Evolutionary conservation across 1,284 basidiomycete species (phyloP).

Genomic region (Ceratobasidium sp.): DNA sequence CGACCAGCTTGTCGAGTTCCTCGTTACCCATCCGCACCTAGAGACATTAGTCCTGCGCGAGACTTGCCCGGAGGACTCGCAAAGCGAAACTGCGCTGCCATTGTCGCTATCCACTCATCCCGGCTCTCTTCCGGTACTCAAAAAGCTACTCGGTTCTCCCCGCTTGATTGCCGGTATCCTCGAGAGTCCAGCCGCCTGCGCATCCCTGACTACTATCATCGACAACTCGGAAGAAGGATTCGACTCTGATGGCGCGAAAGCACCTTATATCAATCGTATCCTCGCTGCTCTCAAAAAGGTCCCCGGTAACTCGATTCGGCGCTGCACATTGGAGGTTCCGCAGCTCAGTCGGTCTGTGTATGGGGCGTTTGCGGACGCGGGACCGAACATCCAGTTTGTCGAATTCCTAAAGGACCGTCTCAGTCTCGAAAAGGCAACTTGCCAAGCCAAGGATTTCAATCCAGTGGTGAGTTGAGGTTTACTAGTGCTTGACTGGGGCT

Average conservation of each 20-base stretch:
- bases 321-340: conserved; percentile 7
- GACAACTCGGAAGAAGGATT: conserved; percentile 31
- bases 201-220: conserved; percentile 13
- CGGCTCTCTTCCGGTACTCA: conserved; percentile 2
- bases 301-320: background rate
- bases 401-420: background rate
- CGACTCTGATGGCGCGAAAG: conserved; percentile 13
- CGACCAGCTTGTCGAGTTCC: conserved; percentile 1
- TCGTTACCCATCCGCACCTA: conserved; percentile 16
- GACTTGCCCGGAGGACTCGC: conserved; percentile 18
- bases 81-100: conserved; percentile 21
- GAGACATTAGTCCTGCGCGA: conserved; percentile 20
- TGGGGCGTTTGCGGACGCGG: background rate
- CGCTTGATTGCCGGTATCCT: conserved; percentile 26
- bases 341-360: conserved; percentile 22
- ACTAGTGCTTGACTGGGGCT: background rate
- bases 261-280: conserved; percentile 22
- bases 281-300: conserved; percentile 4
- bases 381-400: conserved; percentile 2
- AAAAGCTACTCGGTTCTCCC: conserved; percentile 19
- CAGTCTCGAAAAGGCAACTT: background rate
- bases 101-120: conserved; percentile 9
- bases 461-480: background rate
- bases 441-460: conserved; percentile 9
- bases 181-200: conserved; percentile 23